Evolutionary conservation across 73 alveolate species (phyloP), one percentile per base, ranked within the genome.

Genomic region (Stentor coeruleus): DNA sequence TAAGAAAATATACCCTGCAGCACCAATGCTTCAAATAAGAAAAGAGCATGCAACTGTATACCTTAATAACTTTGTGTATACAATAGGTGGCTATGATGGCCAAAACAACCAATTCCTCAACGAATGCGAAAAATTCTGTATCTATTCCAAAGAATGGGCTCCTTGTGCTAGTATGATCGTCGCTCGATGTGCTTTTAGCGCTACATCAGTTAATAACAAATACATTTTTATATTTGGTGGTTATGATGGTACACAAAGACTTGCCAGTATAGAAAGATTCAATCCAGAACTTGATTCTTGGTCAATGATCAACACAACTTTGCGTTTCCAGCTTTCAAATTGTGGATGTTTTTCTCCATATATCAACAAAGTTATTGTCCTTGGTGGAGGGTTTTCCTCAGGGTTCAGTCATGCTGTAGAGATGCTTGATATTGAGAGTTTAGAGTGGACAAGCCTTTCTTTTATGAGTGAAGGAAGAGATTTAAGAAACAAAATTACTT

Each of bases 51-150:
- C 98, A 3, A 93, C 96, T 57, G 94, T 88, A 6, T 91, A 83
- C 74, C 74, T 72, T 28, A 93, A 89, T 74, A 86, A 88, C 59
- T 83, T 76, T 38, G 96, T 93, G 0, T 93, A 91, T 76, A 96
- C 95, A 1, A 88, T 93, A 90, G 98, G 98, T n/a, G 98, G 98
- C 58, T 93, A 93, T 81, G 98, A 93, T 87, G 98, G 98, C 11
- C 85, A 88, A 31, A 39, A 85, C 36, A 86, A 84, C 38, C 3
- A 66, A 36, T 91, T 93, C 89, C 91, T 93, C 6, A 83, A 84
- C 74, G 79, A 90, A 30, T 93, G 98, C 66, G 98, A 93, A 77
- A 58, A 42, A 36, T 93, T 82, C 84, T 76, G 84, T 49, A 81
- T 83, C 37, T 59, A 81, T 36, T 38, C 39, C 41, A 92, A 91